Evolutionary conservation across 306 rosid genomes (phyloP), one percentile per base, ranked within the genome.

Genomic region (Quercus dentata): DNA sequence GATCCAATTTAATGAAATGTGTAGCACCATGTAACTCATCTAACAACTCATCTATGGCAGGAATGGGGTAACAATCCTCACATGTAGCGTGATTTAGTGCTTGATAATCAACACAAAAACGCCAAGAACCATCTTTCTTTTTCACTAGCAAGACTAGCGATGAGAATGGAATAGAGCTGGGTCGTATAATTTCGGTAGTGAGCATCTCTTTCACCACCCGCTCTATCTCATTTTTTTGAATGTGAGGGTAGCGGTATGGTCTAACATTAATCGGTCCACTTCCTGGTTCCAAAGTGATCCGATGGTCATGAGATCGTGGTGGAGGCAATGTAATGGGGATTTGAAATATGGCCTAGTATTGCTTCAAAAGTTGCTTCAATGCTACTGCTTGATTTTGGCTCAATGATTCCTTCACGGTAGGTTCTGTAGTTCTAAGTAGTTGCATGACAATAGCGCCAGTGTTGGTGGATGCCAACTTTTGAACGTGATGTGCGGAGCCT

Each of bases 171-270:
- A 2, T 69, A 0, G 1, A 14, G 4, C 18, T 69, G 1, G 19
- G 23, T 0, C 5, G 1, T 3, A 38, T 69, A 2, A 20, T 3
- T 0, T 12, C 0, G 0, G 19, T 9, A 0, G 5, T 3, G 1
- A 41, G 6, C 73, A 41, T 69, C 4, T 69, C 73, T 3, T 11
- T 2, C 8, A 38, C 56, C 4, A 1, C 30, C 1, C 3, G 1
- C 14, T 69, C 73, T 4, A 69, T 69, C 18, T 69, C 73, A 1
- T n/a, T 13, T 69, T 69, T 13, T 69, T 7, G 1, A 35, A 7
- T 69, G 19, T 23, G 31, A 1, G 41, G 41, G 2, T 69, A 20
- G 3, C 15, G 0, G 1, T 69, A 69, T 1, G 73, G 73, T 2
- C 30, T 1, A 2, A 69, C 25, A 20, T 69, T 41, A 1, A 69